Base-by-base conservation (phyloP, 192 early-diverging fungal genomes). In the Haplosporangium gracile region DNA sequence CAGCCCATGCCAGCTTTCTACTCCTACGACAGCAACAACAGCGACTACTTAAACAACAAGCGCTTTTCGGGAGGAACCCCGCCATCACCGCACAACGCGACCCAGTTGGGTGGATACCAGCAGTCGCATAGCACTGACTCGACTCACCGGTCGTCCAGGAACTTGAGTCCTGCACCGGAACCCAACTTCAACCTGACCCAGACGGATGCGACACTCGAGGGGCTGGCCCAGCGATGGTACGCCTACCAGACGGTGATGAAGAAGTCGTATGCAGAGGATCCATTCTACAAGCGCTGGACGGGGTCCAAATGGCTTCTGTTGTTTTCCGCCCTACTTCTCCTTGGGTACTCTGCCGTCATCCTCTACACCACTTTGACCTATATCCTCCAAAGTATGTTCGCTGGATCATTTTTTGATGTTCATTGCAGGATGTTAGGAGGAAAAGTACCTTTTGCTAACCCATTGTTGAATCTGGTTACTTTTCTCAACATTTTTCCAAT, bases 241-340 rank as follows among this genome's bases (percentile, higher is more conserved):
- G 82, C 82, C 7, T 83, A 83, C 60, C 82, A 83, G 65, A 72
- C 82, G 18, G 11, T 78, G n/a, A 75, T 78, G 82, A 69, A 68
- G 77, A 83, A 78, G 77, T 32, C 26, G 0, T 82, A 82, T 38
- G n/a, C 55, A 2, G 82, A 83, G 18, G 72, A 74, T 51, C 82
- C 82, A 45, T 83, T 83, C 57, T 83, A 83, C 43, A 78, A 42
- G 29, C 82, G 82, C 77, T 83, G 82, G 82, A 83, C 82, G 51
- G 70, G 57, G 76, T 85, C 83, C 34, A 80, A 80, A 26, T 79
- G 72, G 70, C 68, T 80, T 6, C 43, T 80, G 20, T 29, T 77
- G 15, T 22, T 76, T 11, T 70, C 83, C 10, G 29, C 51, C 0
- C 20, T 77, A 5, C 45, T 83, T 20, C 73, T 83, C 4, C 49